Percentiles rank a stretch among this genome's conserved stretches.
Conservation (phyloP, 1,284 basidiomycete genomes). For the Fistulinella cinereoalba region DNA sequence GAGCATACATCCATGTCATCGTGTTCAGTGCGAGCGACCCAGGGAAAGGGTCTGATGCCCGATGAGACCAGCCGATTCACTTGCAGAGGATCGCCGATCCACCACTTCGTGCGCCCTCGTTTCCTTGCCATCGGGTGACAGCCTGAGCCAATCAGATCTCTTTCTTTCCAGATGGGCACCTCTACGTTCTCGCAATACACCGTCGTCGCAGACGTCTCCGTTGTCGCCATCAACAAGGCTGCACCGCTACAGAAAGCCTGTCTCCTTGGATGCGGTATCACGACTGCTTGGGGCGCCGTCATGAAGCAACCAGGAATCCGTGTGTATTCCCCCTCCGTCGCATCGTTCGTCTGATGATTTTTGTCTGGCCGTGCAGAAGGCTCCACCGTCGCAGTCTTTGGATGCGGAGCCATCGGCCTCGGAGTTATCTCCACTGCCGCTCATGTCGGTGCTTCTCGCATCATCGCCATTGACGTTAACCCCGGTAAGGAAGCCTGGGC, state of each 20-base stretch:
- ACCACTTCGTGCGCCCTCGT: slow-evolving; percentile 77
- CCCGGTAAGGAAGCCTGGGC: slow-evolving; percentile 86
- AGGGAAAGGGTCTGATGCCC: slow-evolving; percentile 97
- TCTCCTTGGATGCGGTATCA: slow-evolving; percentile 93
- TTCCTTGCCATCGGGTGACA: neutral
- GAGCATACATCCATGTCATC: slow-evolving; percentile 1
- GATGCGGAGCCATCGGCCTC: slow-evolving; percentile 94
- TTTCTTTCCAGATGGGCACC: slow-evolving; percentile 80
- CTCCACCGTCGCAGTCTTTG: slow-evolving; percentile 91
- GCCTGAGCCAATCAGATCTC: neutral
- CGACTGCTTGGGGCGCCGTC: slow-evolving; percentile 94
- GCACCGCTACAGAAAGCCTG: slow-evolving; percentile 95
- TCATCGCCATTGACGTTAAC: slow-evolving; percentile 95
- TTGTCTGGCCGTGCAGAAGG: slow-evolving; percentile 49
- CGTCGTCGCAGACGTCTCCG: slow-evolving; percentile 95
- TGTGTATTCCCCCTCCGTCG: slow-evolving; percentile 34
- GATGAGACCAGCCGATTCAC: slow-evolving; percentile 91
- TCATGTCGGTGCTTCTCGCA: slow-evolving; percentile 76
- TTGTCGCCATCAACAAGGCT: slow-evolving; percentile 84
- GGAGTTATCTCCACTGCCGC: slow-evolving; percentile 86
- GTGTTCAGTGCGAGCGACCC: slow-evolving; percentile 78
- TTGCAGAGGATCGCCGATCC: slow-evolving; percentile 82
- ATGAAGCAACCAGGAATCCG: slow-evolving; percentile 77
- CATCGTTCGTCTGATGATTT: slow-evolving; percentile 2
- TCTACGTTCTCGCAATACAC: slow-evolving; percentile 99